Evolutionary conservation across 495 filamentous ascomycete genomes (phyloP), one percentile per base, ranked within the genome.

Genomic region (Tricharina praecox): DNA sequence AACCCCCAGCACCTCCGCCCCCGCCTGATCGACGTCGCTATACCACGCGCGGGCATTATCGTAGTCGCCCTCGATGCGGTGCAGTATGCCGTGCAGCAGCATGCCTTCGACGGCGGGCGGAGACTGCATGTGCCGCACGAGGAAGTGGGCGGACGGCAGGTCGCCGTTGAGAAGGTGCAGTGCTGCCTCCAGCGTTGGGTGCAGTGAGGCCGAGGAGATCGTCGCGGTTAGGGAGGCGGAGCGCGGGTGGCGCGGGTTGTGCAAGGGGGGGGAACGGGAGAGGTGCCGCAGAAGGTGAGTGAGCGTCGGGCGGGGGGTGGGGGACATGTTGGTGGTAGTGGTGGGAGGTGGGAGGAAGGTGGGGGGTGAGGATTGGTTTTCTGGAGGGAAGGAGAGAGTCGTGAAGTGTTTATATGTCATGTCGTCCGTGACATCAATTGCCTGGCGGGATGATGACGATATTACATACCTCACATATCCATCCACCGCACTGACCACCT

Each of bases 121-220:
- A 16, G 60, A 61, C 53, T 68, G 63, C 68, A 71, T 71, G 49
- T 71, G 62, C 1, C 68, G 60, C 38, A 69, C 53, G 4, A 70
- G 62, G 52, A 71, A 71, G 51, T 71, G 68, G 3, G 68, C 69
- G 43, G 58, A 61, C 0, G 66, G 53, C 3, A 70, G 62, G 52
- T 71, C 67, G 38, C 51, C 48, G 55, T 71, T 69, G 19, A 69
- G 56, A 50, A 69, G 61, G 50, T 69, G 69, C 7, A 71, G 62
- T n/a, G 63, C 54, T 0, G 64, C 49, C 55, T 71, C 68, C 20
- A 69, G 60, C 13, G 62, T 63, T 1, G 68, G 67, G 44, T 70
- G 67, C 3, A 70, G 48, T n/a, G 50, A 52, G 3, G 67, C 52
- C 10, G 55, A 43, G 15, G 68, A 42, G 47, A 70, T 70, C 1